A percentile compares a stretch with the other conserved stretches of the same genome.
Conservation (phyloP, 306 rosid genomes). For the Pyrus communis region DNA sequence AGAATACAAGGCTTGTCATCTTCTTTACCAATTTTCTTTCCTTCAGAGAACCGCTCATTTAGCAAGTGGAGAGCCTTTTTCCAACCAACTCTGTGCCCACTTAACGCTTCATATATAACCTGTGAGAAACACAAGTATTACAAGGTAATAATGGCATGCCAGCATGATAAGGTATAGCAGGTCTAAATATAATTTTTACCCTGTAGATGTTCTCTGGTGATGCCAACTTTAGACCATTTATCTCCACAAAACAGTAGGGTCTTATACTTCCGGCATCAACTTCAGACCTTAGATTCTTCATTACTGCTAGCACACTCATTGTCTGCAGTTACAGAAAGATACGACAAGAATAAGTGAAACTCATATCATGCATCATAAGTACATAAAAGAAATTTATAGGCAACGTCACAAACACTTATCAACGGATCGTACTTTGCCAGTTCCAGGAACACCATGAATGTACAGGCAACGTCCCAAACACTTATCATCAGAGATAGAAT, state of each 20-base stretch:
- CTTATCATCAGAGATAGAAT: slow-evolving; percentile 72
- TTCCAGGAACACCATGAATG: slow-evolving; percentile 98
- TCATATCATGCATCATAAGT: not conserved
- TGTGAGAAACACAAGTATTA: slow-evolving; percentile 30
- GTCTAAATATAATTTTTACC: slow-evolving; percentile 31
- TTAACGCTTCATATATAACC: slow-evolving; percentile 89
- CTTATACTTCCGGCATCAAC: slow-evolving; percentile 69
- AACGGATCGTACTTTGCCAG: slow-evolving; percentile 66
- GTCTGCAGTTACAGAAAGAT: slow-evolving; percentile 50
- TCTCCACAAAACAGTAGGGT: slow-evolving; percentile 88
- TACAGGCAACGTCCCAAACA: slow-evolving; percentile 92
- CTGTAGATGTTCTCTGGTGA: slow-evolving; percentile 80
- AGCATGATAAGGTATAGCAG: not conserved
- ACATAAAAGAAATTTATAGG: not conserved
- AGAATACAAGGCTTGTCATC: slow-evolving; percentile 84
- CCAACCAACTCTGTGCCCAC: slow-evolving; percentile 84
- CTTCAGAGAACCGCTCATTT: slow-evolving; percentile 72
- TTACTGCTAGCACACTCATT: slow-evolving; percentile 73
- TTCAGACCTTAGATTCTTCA: slow-evolving; percentile 77
- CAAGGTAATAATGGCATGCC: slow-evolving; percentile 2
- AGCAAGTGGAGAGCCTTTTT: slow-evolving; percentile 83
- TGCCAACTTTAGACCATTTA: slow-evolving; percentile 89
- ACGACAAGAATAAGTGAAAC: slow-evolving; percentile 5
- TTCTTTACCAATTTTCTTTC: slow-evolving; percentile 49
- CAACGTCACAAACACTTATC: not conserved